Evolutionary conservation across 257 asterid species (phyloP).

Genomic region (Plantago major): DNA sequence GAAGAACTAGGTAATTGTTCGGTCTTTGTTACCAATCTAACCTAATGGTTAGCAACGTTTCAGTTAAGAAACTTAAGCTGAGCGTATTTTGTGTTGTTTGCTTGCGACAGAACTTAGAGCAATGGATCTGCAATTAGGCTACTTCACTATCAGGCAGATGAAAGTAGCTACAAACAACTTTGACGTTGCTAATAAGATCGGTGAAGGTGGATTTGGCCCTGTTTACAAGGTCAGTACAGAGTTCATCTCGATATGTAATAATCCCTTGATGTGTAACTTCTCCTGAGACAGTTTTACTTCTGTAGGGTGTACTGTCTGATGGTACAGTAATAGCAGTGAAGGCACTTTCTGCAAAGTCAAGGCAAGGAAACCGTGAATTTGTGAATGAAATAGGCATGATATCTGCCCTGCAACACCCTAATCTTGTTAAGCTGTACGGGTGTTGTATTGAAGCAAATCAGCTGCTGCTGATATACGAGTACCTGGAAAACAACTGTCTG

Average conservation of each 20-base stretch:
- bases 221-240: constrained; percentile 54
- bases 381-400: constrained; percentile 80
- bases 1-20: constrained; percentile 53
- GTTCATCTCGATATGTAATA: too few species aligned
- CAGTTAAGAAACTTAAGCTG: neutral
- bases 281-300: neutral
- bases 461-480: constrained; percentile 62
- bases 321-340: constrained; percentile 70
- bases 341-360: constrained; percentile 75
- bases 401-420: constrained; percentile 69
- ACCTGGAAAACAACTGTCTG: constrained; percentile 70
- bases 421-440: constrained; percentile 72
- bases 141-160: constrained; percentile 58
- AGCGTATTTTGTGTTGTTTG: constrained; percentile 6
- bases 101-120: constrained; percentile 44
- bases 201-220: constrained; percentile 83
- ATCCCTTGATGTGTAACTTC: neutral
- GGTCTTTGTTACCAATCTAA: neutral
- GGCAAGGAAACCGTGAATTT: constrained; percentile 82
- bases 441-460: constrained; percentile 76
- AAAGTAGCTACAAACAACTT: constrained; percentile 71
- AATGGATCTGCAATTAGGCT: constrained; percentile 55
- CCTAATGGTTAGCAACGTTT: neutral
- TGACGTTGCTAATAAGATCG: constrained; percentile 60
- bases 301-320: constrained; percentile 50